These are phyloP conservation scores for Ogataea ganodermae DNA, from an alignment of 805 yeast species.

Conservation along the genomic window DNA sequence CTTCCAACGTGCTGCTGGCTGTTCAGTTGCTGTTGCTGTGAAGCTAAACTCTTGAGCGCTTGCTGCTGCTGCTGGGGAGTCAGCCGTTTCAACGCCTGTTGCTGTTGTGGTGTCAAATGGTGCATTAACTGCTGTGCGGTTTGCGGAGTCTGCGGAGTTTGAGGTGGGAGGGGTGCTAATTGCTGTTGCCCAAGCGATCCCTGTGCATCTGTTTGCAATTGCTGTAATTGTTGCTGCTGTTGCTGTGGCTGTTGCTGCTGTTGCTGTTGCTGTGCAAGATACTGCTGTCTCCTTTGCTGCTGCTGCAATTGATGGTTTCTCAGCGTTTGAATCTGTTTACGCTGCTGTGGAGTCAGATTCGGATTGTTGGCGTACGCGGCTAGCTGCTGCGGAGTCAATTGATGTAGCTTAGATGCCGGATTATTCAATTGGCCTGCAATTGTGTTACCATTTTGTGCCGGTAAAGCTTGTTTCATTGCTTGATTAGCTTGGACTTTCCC, in stretches of 20 bases:
- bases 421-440: constrained; percentile 21
- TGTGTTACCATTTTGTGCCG: constrained; percentile 15
- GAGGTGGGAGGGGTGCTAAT: constrained; percentile 18
- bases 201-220: no score
- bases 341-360: constrained; percentile 45
- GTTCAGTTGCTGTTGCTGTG: constrained; percentile 38
- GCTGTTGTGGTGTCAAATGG: constrained; percentile 29
- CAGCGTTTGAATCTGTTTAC: constrained; percentile 45
- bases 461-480: background rate
- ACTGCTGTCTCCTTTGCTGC: constrained; percentile 25
- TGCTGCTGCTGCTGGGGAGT: constrained; percentile 43
- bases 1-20: constrained; percentile 3
- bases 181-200: no score
- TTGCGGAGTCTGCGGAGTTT: constrained; percentile 28
- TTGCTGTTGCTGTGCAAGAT: constrained; percentile 25
- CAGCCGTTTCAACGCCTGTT: constrained; percentile 35
- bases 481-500: background rate
- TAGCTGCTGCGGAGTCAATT: constrained; percentile 28
- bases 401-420: constrained; percentile 17
- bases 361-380: constrained; percentile 36
- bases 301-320: constrained; percentile 37
- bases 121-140: constrained; percentile 25
- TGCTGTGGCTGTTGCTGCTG: constrained; percentile 30
- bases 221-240: constrained; percentile 5
- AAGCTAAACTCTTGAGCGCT: constrained; percentile 3